Conservation (phyloP, 495 filamentous ascomycete species). For the Xylaria cubensis region DNA sequence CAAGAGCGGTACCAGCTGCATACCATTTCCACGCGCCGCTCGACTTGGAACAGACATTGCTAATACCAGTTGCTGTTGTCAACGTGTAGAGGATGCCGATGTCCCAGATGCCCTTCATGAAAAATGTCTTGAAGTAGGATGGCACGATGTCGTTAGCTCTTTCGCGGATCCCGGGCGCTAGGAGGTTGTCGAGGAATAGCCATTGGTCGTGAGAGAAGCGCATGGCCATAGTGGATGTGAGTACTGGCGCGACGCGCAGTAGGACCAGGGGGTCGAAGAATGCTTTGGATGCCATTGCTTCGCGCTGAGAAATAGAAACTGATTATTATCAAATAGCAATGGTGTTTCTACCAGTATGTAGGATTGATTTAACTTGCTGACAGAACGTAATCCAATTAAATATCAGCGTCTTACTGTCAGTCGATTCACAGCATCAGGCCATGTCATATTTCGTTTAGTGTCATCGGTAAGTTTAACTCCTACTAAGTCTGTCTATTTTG, state of each 20-base stretch:
- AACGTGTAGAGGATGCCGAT: constrained; percentile 34
- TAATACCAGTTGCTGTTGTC: constrained; percentile 33
- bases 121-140: constrained; percentile 41
- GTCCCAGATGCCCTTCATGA: constrained; percentile 32
- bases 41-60: constrained; percentile 30
- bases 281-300: constrained; percentile 45
- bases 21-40: constrained; percentile 37
- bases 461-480: not conserved
- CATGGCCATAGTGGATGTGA: constrained; percentile 50
- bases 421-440: constrained; percentile 1
- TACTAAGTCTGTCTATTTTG: not conserved
- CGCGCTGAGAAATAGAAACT: not conserved
- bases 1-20: constrained; percentile 33
- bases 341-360: not conserved
- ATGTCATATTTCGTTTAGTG: not conserved
- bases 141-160: constrained; percentile 36
- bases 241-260: constrained; percentile 45
- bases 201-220: constrained; percentile 45
- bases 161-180: constrained; percentile 27
- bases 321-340: not conserved
- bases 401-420: not conserved
- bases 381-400: not conserved
- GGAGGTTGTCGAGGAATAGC: constrained; percentile 39
- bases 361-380: not conserved
- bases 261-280: constrained; percentile 49